Conservation (phyloP, 106 monocot genomes). For the Dendrobium officinale region DNA sequence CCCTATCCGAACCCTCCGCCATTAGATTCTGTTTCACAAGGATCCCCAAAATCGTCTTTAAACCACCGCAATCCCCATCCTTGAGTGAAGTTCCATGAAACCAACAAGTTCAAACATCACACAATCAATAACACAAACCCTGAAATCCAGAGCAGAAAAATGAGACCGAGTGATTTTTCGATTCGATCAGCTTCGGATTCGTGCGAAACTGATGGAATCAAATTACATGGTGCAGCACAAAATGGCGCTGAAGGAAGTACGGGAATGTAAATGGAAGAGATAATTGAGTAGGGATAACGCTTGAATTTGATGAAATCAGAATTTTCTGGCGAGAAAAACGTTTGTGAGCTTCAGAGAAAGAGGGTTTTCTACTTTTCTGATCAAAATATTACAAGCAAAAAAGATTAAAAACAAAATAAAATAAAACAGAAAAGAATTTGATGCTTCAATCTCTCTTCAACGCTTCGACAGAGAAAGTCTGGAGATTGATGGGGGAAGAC, state of each 20-base stretch:
- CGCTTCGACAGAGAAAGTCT: not conserved
- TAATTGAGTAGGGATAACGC: not conserved
- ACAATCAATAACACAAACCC: not conserved
- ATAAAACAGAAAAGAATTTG: no score
- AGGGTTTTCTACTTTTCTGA: not conserved
- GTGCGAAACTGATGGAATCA: not conserved
- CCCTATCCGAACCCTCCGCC: constrained; percentile 35
- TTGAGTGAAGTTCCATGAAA: not conserved
- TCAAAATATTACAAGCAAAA: not conserved
- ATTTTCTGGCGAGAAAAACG: not conserved
- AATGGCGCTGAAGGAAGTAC: not conserved
- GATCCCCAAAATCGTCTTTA: not conserved
- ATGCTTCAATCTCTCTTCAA: not conserved
- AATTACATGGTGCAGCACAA: not conserved
- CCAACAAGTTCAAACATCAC: not conserved
- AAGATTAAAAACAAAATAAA: not conserved
- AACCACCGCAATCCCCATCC: not conserved
- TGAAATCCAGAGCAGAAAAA: not conserved
- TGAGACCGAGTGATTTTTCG: not conserved
- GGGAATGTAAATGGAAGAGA: not conserved
- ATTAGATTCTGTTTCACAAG: constrained; percentile 6
- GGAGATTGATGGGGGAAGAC: not conserved
- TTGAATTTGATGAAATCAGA: not conserved
- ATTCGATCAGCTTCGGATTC: not conserved
- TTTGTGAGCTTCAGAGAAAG: not conserved